Conservation (phyloP, 805 yeast species). For the Saccharomyces jurei region DNA sequence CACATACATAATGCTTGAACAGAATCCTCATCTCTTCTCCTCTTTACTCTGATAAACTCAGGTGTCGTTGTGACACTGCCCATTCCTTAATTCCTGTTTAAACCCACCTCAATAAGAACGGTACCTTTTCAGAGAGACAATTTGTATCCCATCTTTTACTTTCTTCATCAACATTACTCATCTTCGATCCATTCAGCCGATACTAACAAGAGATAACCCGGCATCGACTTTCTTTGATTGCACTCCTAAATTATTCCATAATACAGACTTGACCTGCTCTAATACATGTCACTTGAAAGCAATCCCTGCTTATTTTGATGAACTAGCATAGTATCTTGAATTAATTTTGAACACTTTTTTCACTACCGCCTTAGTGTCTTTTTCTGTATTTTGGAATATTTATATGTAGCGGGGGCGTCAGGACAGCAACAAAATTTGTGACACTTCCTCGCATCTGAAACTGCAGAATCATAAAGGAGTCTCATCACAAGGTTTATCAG, state of each 20-base stretch:
- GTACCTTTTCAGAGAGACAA: not conserved
- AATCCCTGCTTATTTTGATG: not conserved
- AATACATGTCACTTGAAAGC: not conserved
- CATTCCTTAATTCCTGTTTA: conserved; percentile 16
- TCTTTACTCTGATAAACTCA: conserved; percentile 69
- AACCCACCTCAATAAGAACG: not conserved
- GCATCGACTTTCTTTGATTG: not conserved
- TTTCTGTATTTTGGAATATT: not conserved
- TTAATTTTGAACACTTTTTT: not conserved
- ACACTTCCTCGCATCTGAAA: not conserved
- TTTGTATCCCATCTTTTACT: not conserved
- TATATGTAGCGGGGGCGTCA: not conserved
- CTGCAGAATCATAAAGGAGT: not conserved
- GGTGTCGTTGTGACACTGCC: conserved; percentile 33
- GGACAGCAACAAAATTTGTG: not conserved
- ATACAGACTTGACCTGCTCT: not conserved
- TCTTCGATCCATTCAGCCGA: not conserved
- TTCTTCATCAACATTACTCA: not conserved
- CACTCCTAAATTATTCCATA: not conserved
- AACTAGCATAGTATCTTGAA: not conserved
- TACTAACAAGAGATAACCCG: not conserved
- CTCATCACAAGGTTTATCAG: not conserved
- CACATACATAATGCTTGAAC: conserved; percentile 59
- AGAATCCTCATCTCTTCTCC: conserved; percentile 83
- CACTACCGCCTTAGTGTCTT: not conserved